Evolutionary conservation across 1,139 yeast species (phyloP), one percentile per base, ranked within the genome.

Genomic region (Sugiyamaella neomexicana): DNA sequence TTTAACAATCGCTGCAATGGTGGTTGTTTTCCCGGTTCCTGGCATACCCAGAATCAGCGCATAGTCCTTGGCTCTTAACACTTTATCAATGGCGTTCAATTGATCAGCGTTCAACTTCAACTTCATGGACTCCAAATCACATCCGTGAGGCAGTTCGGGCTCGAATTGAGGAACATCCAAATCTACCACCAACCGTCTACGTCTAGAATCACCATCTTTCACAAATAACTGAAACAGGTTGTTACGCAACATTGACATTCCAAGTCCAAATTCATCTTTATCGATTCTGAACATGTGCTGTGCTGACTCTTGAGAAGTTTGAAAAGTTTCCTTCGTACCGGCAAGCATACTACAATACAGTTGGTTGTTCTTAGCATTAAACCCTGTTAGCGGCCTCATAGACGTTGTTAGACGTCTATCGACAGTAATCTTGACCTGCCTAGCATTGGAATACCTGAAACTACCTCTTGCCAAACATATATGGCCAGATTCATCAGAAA

Each of bases 1-100:
- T 56, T 79, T 76, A 45, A 91, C 85, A 13, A 93, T 68, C 46
- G 85, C 84, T 0, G 95, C 89, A 56, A 93, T 89, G 0, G 91
- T 86, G 0, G 98, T 91, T 0, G 99, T 93, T 67, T 95, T 93
- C 13, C 99, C 99, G 0, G 99, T 93, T 1, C 99, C 99, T 0
- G 99, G 99, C 99, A 95, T 93, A 1, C 99, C 99, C 55, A 91
- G 72, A 34, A 93, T 80, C 60, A 93, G 75, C 1, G 93, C 76
- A 67, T 88, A 93, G 66, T 91, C 96, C 50, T 84, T 71, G 0
- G 95, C 79, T 16, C 77, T 68, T 52, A 89, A 67, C 0, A 83
- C 89, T 60, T 77, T 80, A 10, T 81, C 78, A 44, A 93, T 77
- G 0, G 98, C 98, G 1, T 59, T 62, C 4, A 73, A 59, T 66